A percentile compares a stretch with the other conserved stretches of the same genome.
phyloP scores from a whole-genome alignment of 495 filamentous ascomycete species.

The Hyaloscypha finlandica region DNA sequence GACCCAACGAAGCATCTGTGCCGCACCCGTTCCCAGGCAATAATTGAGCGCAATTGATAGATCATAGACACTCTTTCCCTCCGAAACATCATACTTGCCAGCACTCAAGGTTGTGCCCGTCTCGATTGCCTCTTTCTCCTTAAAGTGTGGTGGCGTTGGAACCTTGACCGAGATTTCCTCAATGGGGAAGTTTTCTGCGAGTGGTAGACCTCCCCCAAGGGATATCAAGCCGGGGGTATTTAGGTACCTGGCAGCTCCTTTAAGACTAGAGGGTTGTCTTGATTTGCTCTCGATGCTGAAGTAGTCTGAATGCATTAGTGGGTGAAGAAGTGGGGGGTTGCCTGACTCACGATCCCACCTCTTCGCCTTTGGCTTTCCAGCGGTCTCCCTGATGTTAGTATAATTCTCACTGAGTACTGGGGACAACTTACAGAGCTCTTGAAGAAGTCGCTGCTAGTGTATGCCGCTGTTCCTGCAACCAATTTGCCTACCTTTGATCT shows the following conservation, averaged over 20 bases:
- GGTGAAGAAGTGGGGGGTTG: conserved; percentile 33
- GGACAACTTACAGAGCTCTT: conserved; percentile 62
- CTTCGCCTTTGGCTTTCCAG: conserved; percentile 75
- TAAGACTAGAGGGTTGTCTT: conserved; percentile 67
- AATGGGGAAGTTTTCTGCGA: conserved; percentile 86
- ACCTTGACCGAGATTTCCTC: conserved; percentile 69
- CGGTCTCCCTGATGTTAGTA: conserved; percentile 33
- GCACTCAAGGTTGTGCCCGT: conserved; percentile 58
- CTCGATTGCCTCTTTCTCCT: conserved; percentile 59
- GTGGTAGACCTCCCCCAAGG: conserved; percentile 89
- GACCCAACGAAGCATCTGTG: conserved; percentile 83
- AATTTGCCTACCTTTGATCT: conserved; percentile 68
- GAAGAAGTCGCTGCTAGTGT: conserved; percentile 79
- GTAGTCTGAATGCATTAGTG: conserved; percentile 43
- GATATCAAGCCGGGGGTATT: conserved; percentile 77
- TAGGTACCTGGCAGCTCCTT: conserved; percentile 74
- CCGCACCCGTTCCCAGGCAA: conserved; percentile 78
- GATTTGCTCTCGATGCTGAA: conserved; percentile 58
- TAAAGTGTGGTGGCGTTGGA: conserved; percentile 65
- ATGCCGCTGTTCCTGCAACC: conserved; percentile 74
- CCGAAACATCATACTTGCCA: conserved; percentile 79
- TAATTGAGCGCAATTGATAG: conserved; percentile 63
- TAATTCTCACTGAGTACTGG: not conserved
- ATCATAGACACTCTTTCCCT: conserved; percentile 64
- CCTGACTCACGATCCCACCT: conserved; percentile 76